Evolutionary conservation across 305 asterid species (phyloP).

Genomic region (Fraxinus ornus): DNA sequence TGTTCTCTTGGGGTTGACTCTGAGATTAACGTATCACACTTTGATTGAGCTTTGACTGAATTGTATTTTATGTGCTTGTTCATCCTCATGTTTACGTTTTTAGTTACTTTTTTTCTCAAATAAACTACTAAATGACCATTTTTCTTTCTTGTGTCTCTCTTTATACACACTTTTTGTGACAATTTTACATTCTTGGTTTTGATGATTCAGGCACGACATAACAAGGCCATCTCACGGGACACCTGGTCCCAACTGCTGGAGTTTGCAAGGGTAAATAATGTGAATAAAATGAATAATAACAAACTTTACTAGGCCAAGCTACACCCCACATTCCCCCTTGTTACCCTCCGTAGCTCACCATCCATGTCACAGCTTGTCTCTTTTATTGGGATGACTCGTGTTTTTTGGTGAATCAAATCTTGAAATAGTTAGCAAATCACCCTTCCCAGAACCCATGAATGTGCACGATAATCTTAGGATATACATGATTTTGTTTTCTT

Average conservation of each 20-base stretch:
- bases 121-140: background rate
- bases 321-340: background rate
- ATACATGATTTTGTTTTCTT: background rate
- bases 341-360: background rate
- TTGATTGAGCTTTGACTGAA: background rate
- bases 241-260: constrained; percentile 98
- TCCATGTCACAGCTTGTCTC: background rate
- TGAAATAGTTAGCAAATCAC: background rate
- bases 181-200: constrained; percentile 8
- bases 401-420: background rate
- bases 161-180: constrained; percentile 9
- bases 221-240: constrained; percentile 98
- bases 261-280: constrained; percentile 75
- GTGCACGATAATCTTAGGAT: background rate
- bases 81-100: background rate
- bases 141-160: background rate
- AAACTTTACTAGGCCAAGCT: background rate
- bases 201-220: constrained; percentile 78
- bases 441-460: background rate
- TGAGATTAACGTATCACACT: background rate
- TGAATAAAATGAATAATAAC: background rate
- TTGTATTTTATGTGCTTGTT: background rate
- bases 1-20: background rate
- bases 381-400: background rate
- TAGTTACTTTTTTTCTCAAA: background rate